A percentile compares a stretch with the other conserved stretches of the same genome.
Evolutionary conservation across 2,329 filamentous ascomycete species (phyloP).

Genomic region (Cladobotryum protrusum): DNA sequence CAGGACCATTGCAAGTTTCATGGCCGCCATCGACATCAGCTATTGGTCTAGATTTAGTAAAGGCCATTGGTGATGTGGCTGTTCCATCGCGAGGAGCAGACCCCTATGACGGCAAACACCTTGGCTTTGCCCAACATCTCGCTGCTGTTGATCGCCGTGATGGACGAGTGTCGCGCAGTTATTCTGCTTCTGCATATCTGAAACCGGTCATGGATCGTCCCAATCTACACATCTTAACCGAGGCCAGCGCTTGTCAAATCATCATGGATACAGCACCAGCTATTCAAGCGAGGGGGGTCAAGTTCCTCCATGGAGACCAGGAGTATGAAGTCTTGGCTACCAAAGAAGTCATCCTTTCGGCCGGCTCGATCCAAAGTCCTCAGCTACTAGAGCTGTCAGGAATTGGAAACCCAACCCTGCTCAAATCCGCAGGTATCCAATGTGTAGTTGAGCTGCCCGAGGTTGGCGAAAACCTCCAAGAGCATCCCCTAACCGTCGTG

Average conservation of each 20-base stretch:
- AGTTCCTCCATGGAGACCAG: too few species aligned
- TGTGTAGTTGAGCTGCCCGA: too few species aligned
- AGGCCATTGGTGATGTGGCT: neutral
- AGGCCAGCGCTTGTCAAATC: neutral
- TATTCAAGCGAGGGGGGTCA: too few species aligned
- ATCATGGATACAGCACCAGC: too few species aligned
- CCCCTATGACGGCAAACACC: neutral
- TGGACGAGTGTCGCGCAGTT: neutral
- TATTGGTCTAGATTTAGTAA: neutral
- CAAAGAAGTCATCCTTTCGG: too few species aligned
- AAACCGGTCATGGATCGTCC: neutral
- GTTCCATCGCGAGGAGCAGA: neutral
- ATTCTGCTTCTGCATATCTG: slow-evolving; percentile 1
- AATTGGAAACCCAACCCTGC: too few species aligned
- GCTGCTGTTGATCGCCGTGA: neutral
- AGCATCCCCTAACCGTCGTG: too few species aligned
- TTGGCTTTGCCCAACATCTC: neutral
- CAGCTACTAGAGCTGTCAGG: too few species aligned
- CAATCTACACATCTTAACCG: neutral
- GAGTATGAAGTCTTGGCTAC: too few species aligned
- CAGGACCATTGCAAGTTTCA: neutral
- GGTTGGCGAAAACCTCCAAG: too few species aligned
- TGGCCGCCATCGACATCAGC: neutral
- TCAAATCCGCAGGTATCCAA: too few species aligned
- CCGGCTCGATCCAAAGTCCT: too few species aligned